These are phyloP conservation scores for Sporisorium graminicola DNA, from an alignment of 1,284 basidiomycete species.

Conservation along the genomic window DNA sequence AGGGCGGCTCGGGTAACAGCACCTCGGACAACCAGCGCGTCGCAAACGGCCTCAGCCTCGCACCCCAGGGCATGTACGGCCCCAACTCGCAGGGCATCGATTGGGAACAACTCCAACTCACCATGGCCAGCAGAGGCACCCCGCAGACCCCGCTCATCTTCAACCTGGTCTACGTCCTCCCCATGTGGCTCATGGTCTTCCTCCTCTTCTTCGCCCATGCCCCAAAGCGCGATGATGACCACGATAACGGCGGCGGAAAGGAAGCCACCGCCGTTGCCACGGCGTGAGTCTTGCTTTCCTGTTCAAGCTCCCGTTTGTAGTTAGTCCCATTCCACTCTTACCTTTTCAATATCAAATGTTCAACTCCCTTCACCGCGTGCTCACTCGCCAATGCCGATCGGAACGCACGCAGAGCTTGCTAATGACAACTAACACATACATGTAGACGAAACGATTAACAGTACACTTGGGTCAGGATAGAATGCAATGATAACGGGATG, in stretches of 20 bases:
- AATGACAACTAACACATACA: no score
- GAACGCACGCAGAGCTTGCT: no score
- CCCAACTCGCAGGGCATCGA: constrained; percentile 46
- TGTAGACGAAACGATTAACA: constrained; percentile 10
- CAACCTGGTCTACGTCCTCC: constrained; percentile 55
- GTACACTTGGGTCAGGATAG: constrained; percentile 5
- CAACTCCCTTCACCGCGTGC: no score
- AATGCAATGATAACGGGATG: no score
- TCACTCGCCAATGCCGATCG: no score
- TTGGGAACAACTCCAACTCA: constrained; percentile 53
- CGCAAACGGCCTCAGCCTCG: constrained; percentile 33
- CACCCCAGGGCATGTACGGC: constrained; percentile 57
- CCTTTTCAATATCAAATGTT: no score
- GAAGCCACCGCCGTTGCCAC: constrained; percentile 28
- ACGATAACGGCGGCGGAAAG: not conserved
- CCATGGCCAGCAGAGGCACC: constrained; percentile 44
- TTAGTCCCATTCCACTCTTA: no score
- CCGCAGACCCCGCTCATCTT: constrained; percentile 56
- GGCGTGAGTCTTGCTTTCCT: constrained; percentile 8
- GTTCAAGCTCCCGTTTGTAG: not conserved
- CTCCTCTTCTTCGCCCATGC: constrained; percentile 59
- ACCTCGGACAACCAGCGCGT: constrained; percentile 31
- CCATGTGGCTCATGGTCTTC: constrained; percentile 58
- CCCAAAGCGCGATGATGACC: constrained; percentile 29
- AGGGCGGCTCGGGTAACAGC: constrained; percentile 23